Conservation (phyloP, 345 rosid species). For the Rhodomyrtus tomentosa region DNA sequence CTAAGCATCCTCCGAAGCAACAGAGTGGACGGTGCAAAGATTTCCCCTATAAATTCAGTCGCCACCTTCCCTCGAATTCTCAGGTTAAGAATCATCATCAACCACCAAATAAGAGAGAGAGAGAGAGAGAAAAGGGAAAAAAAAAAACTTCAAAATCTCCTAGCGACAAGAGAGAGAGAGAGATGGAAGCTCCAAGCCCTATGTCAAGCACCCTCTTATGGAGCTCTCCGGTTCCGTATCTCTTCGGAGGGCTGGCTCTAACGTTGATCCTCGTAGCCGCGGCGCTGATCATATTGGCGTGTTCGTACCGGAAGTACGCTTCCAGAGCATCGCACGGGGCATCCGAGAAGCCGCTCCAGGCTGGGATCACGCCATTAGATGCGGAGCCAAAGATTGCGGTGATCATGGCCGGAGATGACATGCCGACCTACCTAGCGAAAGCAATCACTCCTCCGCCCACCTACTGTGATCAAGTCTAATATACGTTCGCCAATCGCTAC, state of each 20-base stretch:
- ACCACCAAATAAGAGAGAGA: background rate
- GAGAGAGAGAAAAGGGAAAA: background rate
- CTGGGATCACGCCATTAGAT: background rate
- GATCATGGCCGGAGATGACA: constrained; percentile 31
- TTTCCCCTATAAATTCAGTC: background rate
- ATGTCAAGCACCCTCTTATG: background rate
- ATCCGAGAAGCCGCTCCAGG: background rate
- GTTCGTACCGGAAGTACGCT: background rate
- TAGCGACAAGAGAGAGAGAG: background rate
- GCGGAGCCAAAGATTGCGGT: constrained; percentile 17
- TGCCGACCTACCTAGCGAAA: constrained; percentile 20
- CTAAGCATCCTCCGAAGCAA: background rate
- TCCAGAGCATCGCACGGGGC: background rate
- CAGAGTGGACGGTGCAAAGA: background rate
- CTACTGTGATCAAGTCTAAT: background rate
- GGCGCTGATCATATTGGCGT: constrained; percentile 16
- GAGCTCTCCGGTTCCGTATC: constrained; percentile 21
- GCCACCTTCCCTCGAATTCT: background rate
- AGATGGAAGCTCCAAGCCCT: background rate
- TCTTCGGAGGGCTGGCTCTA: constrained; percentile 18
- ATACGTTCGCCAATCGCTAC: background rate
- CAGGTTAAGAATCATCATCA: background rate
- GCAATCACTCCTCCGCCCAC: constrained; percentile 2
- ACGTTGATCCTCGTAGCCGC: constrained; percentile 3
- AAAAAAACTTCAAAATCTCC: background rate